Evolutionary conservation across 768 basidiomycete genomes (phyloP).

Genomic region (Daedaleopsis nitida): DNA sequence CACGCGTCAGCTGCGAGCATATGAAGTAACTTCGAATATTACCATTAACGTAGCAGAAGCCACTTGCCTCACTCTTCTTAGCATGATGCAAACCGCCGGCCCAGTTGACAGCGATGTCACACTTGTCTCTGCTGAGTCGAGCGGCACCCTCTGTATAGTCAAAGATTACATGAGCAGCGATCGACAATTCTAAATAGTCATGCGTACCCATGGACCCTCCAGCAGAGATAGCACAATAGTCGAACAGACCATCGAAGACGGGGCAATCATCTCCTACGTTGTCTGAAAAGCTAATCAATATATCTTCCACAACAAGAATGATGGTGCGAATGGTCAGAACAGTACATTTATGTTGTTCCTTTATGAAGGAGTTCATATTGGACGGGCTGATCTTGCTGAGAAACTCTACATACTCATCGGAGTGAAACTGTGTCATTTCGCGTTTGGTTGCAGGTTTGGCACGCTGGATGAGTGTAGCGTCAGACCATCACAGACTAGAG

Average conservation of each 20-base stretch:
- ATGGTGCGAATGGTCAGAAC: conserved; percentile 24
- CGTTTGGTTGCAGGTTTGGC: conserved; percentile 99
- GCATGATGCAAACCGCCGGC: conserved; percentile 98
- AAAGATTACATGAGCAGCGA: conserved; percentile 7
- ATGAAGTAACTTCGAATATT: background rate
- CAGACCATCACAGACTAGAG: background rate
- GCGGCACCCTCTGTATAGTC: conserved; percentile 88
- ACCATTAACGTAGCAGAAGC: conserved; percentile 99
- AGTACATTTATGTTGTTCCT: conserved; percentile 94
- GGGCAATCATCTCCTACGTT: conserved; percentile 99
- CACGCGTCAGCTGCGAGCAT: background rate
- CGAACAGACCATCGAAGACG: conserved; percentile 97
- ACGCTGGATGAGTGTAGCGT: conserved; percentile 53
- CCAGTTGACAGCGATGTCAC: conserved; percentile 99
- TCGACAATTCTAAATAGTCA: background rate
- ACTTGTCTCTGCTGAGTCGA: conserved; percentile 91
- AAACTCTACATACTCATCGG: conserved; percentile 99
- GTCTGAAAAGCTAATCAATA: conserved; percentile 47
- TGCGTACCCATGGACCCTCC: conserved; percentile 96
- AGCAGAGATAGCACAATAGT: conserved; percentile 99
- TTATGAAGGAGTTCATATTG: conserved; percentile 91
- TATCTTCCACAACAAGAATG: background rate
- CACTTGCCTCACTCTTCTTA: conserved; percentile 98
- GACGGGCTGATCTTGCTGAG: conserved; percentile 90
- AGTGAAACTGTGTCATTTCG: conserved; percentile 99